A percentile compares a stretch with the other conserved stretches of the same genome.
Evolutionary conservation across 371 early-diverging fungal species (phyloP).

Genomic region (Mucor saturninus): DNA sequence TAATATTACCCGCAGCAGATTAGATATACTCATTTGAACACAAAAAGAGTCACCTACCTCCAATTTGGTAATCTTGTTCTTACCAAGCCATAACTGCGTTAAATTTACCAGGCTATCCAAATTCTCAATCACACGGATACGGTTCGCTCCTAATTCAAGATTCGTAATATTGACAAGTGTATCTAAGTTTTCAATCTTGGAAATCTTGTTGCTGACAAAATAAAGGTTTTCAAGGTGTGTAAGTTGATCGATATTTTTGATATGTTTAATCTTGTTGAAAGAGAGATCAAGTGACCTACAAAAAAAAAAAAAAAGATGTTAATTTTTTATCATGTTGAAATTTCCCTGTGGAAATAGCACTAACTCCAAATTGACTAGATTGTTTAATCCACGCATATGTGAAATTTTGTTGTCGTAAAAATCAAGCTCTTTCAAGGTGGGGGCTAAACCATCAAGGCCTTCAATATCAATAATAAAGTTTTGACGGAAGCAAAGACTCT

Average conservation of each 20-base stretch:
- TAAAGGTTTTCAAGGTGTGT: constrained; percentile 68
- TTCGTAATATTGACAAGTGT: constrained; percentile 70
- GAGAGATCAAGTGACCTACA: constrained; percentile 85
- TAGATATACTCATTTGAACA: too few species aligned
- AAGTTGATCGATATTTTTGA: constrained; percentile 67
- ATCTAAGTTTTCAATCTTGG: constrained; percentile 75
- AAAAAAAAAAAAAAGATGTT: neutral
- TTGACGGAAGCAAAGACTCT: constrained; percentile 88
- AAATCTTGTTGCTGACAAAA: constrained; percentile 87
- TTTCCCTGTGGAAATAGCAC: constrained; percentile 7
- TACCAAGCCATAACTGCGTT: constrained; percentile 93
- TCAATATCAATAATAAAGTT: constrained; percentile 84
- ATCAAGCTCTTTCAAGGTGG: constrained; percentile 78
- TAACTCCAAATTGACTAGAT: constrained; percentile 69
- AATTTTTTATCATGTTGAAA: too few species aligned
- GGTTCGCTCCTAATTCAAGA: constrained; percentile 94
- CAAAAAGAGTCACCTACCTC: constrained; percentile 50
- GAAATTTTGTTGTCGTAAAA: constrained; percentile 95
- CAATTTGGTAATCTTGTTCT: constrained; percentile 92
- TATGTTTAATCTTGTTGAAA: constrained; percentile 86
- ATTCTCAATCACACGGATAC: constrained; percentile 87
- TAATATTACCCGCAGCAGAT: constrained; percentile 10
- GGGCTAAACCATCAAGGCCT: constrained; percentile 59
- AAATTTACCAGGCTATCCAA: constrained; percentile 79
- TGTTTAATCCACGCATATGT: constrained; percentile 70